These are phyloP conservation scores for Ophiocordyceps polyrhachis-furcata DNA, from an alignment of 2,329 filamentous ascomycete species.

Conservation along the genomic window DNA sequence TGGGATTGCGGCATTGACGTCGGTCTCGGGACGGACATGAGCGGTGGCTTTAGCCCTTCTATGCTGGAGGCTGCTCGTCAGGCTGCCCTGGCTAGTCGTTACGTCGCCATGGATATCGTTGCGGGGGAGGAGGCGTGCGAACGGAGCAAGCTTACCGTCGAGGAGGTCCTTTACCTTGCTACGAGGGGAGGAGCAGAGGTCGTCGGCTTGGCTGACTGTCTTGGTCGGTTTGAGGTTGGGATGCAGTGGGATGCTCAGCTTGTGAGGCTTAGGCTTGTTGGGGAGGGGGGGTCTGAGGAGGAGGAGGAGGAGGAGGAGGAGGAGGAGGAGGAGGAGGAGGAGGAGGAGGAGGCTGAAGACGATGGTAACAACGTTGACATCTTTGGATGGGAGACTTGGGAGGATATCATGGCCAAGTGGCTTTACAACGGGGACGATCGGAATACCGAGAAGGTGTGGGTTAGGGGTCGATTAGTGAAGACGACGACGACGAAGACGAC, in stretches of 20 bases:
- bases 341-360: slow-evolving; percentile 17
- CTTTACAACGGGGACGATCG: slow-evolving; percentile 83
- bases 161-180: slow-evolving; percentile 71
- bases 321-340: slow-evolving; percentile 22
- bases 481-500: too few relatives aligned
- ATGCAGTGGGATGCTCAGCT: slow-evolving; percentile 88
- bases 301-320: slow-evolving; percentile 14
- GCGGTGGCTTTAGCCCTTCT: slow-evolving; percentile 67
- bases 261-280: slow-evolving; percentile 40
- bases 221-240: slow-evolving; percentile 71
- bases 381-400: slow-evolving; percentile 84
- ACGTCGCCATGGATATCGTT: slow-evolving; percentile 37
- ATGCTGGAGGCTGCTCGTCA: slow-evolving; percentile 72
- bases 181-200: slow-evolving; percentile 77
- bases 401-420: slow-evolving; percentile 82
- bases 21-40: slow-evolving; percentile 80
- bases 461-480: slow-evolving; percentile 56
- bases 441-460: slow-evolving; percentile 81
- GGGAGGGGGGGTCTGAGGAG: slow-evolving; percentile 4
- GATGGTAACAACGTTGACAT: slow-evolving; percentile 70
- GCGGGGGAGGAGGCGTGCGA: slow-evolving; percentile 19
- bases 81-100: slow-evolving; percentile 59
- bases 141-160: slow-evolving; percentile 52
- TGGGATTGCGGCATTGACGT: slow-evolving; percentile 59
- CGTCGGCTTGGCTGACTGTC: slow-evolving; percentile 48